phyloP scores from a whole-genome alignment of 192 early-diverging fungal genomes.

The Linnemannia zychae region DNA sequence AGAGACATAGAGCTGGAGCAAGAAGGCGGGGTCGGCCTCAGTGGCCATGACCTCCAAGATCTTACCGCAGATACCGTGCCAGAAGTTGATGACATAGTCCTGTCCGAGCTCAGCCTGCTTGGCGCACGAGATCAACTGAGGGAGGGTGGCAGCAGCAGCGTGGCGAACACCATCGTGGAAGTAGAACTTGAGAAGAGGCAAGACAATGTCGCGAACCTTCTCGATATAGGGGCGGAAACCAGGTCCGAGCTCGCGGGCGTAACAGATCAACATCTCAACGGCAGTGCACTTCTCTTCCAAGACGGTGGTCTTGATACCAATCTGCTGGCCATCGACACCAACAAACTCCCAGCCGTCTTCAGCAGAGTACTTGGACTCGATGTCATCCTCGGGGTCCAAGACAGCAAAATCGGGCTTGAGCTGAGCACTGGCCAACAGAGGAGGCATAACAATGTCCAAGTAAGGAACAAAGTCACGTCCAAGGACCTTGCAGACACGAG shows the following conservation, averaged over 20 bases:
- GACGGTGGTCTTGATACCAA: conserved; percentile 95
- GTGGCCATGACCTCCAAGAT: conserved; percentile 82
- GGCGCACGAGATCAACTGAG: conserved; percentile 78
- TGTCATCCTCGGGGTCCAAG: conserved; percentile 84
- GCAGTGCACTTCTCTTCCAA: conserved; percentile 99
- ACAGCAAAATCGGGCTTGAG: conserved; percentile 95
- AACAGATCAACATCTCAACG: conserved; percentile 97
- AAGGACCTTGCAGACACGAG: conserved; percentile 95
- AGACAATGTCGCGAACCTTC: conserved; percentile 84
- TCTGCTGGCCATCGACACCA: conserved; percentile 90
- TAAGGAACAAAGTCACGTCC: conserved; percentile 95
- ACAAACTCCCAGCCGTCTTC: conserved; percentile 99
- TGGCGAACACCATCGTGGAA: conserved; percentile 97
- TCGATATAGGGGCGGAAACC: conserved; percentile 91
- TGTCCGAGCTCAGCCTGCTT: conserved; percentile 64
- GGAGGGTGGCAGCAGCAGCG: conserved; percentile 88
- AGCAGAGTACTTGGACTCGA: conserved; percentile 88
- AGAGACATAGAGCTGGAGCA: conserved; percentile 82
- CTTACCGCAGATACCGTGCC: conserved; percentile 81
- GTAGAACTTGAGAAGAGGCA: conserved; percentile 95
- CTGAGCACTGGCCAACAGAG: conserved; percentile 86
- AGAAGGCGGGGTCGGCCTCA: conserved; percentile 87
- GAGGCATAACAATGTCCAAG: conserved; percentile 92
- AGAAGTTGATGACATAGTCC: conserved; percentile 73
- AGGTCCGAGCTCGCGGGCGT: conserved; percentile 91